Evolutionary conservation across 179 eudicot genomes (phyloP).

Genomic region (Camellia oleifera): DNA sequence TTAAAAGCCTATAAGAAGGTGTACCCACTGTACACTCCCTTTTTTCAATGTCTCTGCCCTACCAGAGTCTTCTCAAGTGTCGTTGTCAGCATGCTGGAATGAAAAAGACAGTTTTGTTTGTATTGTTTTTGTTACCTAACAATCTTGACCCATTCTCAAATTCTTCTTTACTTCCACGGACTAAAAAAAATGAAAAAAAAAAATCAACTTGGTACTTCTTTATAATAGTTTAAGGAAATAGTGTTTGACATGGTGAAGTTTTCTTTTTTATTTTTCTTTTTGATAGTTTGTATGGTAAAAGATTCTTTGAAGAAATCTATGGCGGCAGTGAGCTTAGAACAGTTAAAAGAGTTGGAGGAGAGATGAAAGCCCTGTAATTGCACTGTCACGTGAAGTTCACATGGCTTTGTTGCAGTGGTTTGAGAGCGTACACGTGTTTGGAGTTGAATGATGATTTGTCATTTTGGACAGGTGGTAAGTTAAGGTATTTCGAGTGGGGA

Average conservation of each 20-base stretch:
- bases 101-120: neutral
- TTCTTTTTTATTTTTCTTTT: neutral
- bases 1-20: neutral
- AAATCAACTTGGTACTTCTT: neutral
- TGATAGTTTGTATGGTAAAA: neutral
- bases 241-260: constrained; percentile 13
- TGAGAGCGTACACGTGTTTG: constrained; percentile 6
- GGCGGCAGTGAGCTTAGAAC: neutral
- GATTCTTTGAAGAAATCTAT: constrained; percentile 2
- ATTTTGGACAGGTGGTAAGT: constrained; percentile 22
- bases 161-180: neutral
- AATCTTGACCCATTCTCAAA: neutral
- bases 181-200: neutral
- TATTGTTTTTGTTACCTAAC: neutral
- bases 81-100: neutral
- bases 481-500: constrained; percentile 11
- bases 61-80: neutral
- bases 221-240: neutral
- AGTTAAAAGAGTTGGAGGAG: neutral
- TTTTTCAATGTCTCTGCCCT: neutral
- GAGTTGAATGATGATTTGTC: constrained; percentile 20
- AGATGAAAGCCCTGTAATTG: constrained; percentile 2
- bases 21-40: neutral
- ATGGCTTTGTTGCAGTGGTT: constrained; percentile 5
- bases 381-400: constrained; percentile 4